A percentile compares a stretch with the other conserved stretches of the same genome.
phyloP scores from a whole-genome alignment of 1,284 basidiomycete genomes.

The Anthracocystis walkeri region DNA sequence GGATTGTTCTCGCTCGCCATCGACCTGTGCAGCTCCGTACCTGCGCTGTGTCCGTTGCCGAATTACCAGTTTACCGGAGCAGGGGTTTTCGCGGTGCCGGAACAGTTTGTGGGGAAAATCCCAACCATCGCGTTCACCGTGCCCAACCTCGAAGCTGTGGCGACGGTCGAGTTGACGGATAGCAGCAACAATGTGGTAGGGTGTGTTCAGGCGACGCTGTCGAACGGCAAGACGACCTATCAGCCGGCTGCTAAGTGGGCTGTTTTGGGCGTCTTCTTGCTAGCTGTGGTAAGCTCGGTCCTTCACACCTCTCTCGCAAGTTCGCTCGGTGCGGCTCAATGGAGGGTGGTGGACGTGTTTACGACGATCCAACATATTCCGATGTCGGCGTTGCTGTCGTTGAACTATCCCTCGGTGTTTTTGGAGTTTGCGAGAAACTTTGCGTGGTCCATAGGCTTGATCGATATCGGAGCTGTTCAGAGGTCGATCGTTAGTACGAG shows the following conservation, averaged over 20 bases:
- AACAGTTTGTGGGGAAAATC: slow-evolving; percentile 73
- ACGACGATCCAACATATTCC: slow-evolving; percentile 85
- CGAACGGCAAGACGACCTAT: slow-evolving; percentile 87
- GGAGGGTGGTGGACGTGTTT: slow-evolving; percentile 81
- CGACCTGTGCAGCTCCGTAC: slow-evolving; percentile 63
- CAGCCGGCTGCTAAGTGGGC: slow-evolving; percentile 82
- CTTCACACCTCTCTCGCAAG: slow-evolving; percentile 75
- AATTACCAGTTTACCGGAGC: slow-evolving; percentile 71
- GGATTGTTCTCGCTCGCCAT: slow-evolving; percentile 62
- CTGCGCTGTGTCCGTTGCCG: slow-evolving; percentile 65
- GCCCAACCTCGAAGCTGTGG: slow-evolving; percentile 91
- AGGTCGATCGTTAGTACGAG: slow-evolving; percentile 84
- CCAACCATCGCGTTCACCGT: slow-evolving; percentile 86
- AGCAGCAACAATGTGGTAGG: slow-evolving; percentile 80
- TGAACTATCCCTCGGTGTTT: slow-evolving; percentile 89
- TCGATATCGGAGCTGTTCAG: slow-evolving; percentile 79
- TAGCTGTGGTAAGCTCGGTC: slow-evolving; percentile 77
- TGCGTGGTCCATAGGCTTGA: slow-evolving; percentile 87
- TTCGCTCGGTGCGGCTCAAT: slow-evolving; percentile 71
- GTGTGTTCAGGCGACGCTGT: slow-evolving; percentile 89
- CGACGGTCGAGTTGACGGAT: slow-evolving; percentile 81
- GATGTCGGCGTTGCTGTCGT: slow-evolving; percentile 79
- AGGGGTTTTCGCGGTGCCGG: slow-evolving; percentile 80
- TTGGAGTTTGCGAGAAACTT: slow-evolving; percentile 85
- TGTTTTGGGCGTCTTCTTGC: slow-evolving; percentile 78